Evolutionary conservation across 2,329 filamentous ascomycete genomes (phyloP).

Genomic region (Cordyceps cateniannulata): DNA sequence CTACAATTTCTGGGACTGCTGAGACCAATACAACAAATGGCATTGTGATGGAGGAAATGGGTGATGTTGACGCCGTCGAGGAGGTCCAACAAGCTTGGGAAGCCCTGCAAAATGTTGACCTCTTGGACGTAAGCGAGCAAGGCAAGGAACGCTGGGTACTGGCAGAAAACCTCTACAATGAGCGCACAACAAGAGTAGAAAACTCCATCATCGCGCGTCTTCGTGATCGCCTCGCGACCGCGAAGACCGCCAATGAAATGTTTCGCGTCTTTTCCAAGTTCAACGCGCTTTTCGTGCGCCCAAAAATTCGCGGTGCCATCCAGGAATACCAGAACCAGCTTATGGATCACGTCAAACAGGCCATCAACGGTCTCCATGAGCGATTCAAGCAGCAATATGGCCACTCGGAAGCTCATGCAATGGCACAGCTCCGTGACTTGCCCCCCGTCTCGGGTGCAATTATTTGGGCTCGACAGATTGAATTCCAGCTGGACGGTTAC

Average conservation of each 20-base stretch:
- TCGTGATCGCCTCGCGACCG: slow-evolving; percentile 85
- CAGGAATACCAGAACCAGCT: slow-evolving; percentile 97
- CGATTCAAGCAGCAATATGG: slow-evolving; percentile 99
- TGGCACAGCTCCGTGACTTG: slow-evolving; percentile 94
- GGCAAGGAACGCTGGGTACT: slow-evolving; percentile 90
- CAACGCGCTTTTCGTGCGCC: slow-evolving; percentile 94
- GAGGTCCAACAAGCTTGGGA: slow-evolving; percentile 95
- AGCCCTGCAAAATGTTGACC: slow-evolving; percentile 87
- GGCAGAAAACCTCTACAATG: slow-evolving; percentile 94
- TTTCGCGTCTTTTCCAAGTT: slow-evolving; percentile 99
- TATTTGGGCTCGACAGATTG: slow-evolving; percentile 95
- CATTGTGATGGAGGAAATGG: slow-evolving; percentile 85
- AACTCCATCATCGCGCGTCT: slow-evolving; percentile 97
- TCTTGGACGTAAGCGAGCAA: slow-evolving; percentile 84
- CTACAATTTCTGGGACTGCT: slow-evolving; percentile 46
- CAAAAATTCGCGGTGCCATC: slow-evolving; percentile 98
- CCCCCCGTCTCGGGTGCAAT: slow-evolving; percentile 95
- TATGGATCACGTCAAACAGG: slow-evolving; percentile 95
- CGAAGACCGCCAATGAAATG: slow-evolving; percentile 98
- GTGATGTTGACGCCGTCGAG: slow-evolving; percentile 93
- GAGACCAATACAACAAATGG: slow-evolving; percentile 50
- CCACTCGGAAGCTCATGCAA: slow-evolving; percentile 93
- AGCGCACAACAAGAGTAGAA: slow-evolving; percentile 92
- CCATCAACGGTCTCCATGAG: slow-evolving; percentile 88
- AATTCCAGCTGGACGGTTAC: slow-evolving; percentile 89